A percentile compares a stretch with the other conserved stretches of the same genome.
These are phyloP conservation scores for Termitomyces bulborhizus DNA, from an alignment of 768 basidiomycete species.

Conservation along the genomic window DNA sequence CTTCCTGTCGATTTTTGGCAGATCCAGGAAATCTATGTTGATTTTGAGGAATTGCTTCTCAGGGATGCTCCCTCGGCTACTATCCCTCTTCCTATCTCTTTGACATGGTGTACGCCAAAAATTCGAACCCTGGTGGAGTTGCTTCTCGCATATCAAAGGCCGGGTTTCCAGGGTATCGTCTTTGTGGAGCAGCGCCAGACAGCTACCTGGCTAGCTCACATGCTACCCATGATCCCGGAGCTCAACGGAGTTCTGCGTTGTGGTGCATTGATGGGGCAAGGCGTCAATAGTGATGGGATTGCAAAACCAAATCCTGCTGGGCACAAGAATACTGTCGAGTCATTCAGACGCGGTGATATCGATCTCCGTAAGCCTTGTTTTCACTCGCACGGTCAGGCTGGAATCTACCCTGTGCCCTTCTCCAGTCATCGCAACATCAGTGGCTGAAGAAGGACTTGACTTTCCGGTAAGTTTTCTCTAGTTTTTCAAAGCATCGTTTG, in stretches of 20 bases:
- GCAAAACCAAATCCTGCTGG: slow-evolving; percentile 33
- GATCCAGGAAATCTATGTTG: slow-evolving; percentile 33
- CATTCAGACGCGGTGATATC: slow-evolving; percentile 58
- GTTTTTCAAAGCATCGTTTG: background rate
- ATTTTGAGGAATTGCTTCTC: slow-evolving; percentile 42
- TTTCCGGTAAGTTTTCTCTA: slow-evolving; percentile 51
- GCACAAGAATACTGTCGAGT: slow-evolving; percentile 54
- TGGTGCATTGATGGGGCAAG: slow-evolving; percentile 69
- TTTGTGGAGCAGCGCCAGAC: slow-evolving; percentile 86
- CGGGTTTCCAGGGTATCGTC: slow-evolving; percentile 72
- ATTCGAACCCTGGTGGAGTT: slow-evolving; percentile 55
- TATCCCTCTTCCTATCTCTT: slow-evolving; percentile 35
- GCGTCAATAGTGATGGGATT: slow-evolving; percentile 36
- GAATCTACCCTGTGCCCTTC: background rate
- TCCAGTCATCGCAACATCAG: slow-evolving; percentile 76
- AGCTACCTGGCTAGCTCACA: slow-evolving; percentile 59
- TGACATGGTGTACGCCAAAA: slow-evolving; percentile 74
- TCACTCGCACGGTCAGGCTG: background rate
- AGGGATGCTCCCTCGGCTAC: slow-evolving; percentile 20
- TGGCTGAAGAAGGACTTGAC: slow-evolving; percentile 91
- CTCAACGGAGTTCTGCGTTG: slow-evolving; percentile 52
- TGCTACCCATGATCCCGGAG: slow-evolving; percentile 56
- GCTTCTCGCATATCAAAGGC: slow-evolving; percentile 46
- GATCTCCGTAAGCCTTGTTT: slow-evolving; percentile 54
- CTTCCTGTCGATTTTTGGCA: slow-evolving; percentile 31